Percentiles rank a stretch among this genome's conserved stretches.
These are phyloP conservation scores for Penicillium pulvis DNA, from an alignment of 495 filamentous ascomycete species.

Conservation along the genomic window DNA sequence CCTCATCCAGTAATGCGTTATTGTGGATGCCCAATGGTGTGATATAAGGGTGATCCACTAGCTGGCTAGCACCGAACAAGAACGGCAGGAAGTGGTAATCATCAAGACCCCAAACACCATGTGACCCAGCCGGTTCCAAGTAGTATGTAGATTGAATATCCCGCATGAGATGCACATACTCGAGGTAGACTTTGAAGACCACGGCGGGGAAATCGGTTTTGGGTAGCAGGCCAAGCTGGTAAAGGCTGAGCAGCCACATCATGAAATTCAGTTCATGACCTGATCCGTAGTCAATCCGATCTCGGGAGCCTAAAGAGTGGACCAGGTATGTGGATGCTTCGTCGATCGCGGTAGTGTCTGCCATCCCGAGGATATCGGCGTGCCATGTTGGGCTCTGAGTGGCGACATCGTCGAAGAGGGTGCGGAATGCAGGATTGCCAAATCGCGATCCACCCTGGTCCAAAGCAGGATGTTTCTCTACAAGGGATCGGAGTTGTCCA, in stretches of 20 bases:
- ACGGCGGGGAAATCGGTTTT: slow-evolving; percentile 67
- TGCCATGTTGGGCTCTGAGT: slow-evolving; percentile 46
- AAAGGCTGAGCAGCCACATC: slow-evolving; percentile 89
- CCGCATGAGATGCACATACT: slow-evolving; percentile 80
- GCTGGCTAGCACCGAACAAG: slow-evolving; percentile 91
- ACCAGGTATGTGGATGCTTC: slow-evolving; percentile 81
- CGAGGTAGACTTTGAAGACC: slow-evolving; percentile 74
- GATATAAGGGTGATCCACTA: slow-evolving; percentile 83
- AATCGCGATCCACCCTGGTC: slow-evolving; percentile 89
- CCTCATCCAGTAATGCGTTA: slow-evolving; percentile 80
- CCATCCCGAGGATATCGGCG: slow-evolving; percentile 50
- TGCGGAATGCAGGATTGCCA: slow-evolving; percentile 87
- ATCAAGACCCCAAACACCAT: slow-evolving; percentile 95
- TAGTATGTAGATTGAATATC: slow-evolving; percentile 88
- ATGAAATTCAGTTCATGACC: slow-evolving; percentile 97
- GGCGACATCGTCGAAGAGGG: slow-evolving; percentile 75
- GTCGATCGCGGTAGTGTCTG: slow-evolving; percentile 55
- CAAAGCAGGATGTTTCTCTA: slow-evolving; percentile 70
- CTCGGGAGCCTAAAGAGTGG: slow-evolving; percentile 80
- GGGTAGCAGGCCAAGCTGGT: slow-evolving; percentile 71
- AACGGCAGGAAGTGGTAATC: slow-evolving; percentile 98
- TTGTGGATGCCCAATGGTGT: slow-evolving; percentile 89
- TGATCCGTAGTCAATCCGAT: slow-evolving; percentile 94
- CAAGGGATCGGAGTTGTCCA: slow-evolving; percentile 60
- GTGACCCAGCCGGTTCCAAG: slow-evolving; percentile 92